Evolutionary conservation across 345 rosid species (phyloP).

Genomic region (Jatropha curcas): DNA sequence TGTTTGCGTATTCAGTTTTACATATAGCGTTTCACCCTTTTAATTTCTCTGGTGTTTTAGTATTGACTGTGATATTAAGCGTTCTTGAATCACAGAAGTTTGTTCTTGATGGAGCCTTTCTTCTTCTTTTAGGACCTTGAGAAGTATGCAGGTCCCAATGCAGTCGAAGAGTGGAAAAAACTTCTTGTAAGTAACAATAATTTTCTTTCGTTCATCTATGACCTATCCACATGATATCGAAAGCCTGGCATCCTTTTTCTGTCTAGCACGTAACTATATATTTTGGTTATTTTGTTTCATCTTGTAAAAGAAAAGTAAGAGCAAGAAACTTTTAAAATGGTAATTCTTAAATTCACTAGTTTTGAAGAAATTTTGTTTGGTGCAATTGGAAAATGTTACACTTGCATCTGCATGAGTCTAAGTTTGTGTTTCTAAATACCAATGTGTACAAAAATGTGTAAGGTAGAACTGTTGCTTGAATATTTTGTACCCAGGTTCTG

Average conservation of each 20-base stretch:
- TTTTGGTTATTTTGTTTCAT: too few relatives aligned
- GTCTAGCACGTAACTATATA: background rate
- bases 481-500: too few relatives aligned
- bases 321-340: background rate
- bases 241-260: background rate
- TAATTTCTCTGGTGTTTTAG: background rate
- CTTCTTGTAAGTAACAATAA: slow-evolving; percentile 58
- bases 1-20: background rate
- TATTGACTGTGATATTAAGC: background rate
- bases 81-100: background rate
- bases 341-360: background rate
- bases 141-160: slow-evolving; percentile 72
- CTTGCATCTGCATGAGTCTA: background rate
- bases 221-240: background rate
- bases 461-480: too few relatives aligned
- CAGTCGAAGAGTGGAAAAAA: slow-evolving; percentile 82
- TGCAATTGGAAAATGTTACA: background rate
- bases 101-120: background rate
- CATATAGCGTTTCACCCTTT: background rate
- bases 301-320: too few relatives aligned
- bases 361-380: background rate
- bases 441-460: too few relatives aligned
- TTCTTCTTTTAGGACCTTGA: slow-evolving; percentile 64
- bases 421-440: too few relatives aligned
- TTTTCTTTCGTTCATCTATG: background rate